A percentile compares a stretch with the other conserved stretches of the same genome.
Conservation (phyloP, 2,329 filamentous ascomycete genomes). For the Fusarium tuaranense region DNA sequence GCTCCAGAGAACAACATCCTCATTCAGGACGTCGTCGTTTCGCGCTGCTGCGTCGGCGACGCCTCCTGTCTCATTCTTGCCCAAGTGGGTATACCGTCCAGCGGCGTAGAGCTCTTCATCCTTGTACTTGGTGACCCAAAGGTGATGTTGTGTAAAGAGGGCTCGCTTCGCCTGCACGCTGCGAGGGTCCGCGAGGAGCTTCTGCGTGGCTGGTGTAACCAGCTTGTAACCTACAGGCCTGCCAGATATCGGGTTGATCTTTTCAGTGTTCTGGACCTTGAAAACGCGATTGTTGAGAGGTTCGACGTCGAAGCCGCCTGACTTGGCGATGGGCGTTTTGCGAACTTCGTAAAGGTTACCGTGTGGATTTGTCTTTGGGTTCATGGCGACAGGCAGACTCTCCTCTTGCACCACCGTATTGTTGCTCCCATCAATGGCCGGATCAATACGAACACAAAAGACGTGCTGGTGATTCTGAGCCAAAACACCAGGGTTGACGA, state of each 20-base stretch:
- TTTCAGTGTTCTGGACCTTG: conserved; percentile 61
- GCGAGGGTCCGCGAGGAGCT: conserved; percentile 54
- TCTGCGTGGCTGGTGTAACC: conserved; percentile 52
- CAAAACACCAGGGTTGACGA: conserved; percentile 73
- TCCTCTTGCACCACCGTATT: conserved; percentile 65
- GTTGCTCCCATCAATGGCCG: conserved; percentile 69
- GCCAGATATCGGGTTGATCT: conserved; percentile 57
- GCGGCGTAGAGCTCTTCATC: conserved; percentile 60
- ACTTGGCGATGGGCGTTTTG: conserved; percentile 59
- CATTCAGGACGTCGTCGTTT: conserved; percentile 61
- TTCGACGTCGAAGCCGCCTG: conserved; percentile 60
- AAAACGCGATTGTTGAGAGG: conserved; percentile 61
- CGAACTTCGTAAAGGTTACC: conserved; percentile 58
- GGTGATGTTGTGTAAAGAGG: conserved; percentile 56
- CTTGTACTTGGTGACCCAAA: conserved; percentile 61
- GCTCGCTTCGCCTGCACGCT: conserved; percentile 56
- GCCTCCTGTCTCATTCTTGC: conserved; percentile 46
- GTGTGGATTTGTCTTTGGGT: conserved; percentile 58
- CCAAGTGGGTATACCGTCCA: conserved; percentile 58
- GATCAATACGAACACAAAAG: conserved; percentile 74
- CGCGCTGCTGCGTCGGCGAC: conserved; percentile 54
- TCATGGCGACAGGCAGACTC: conserved; percentile 57
- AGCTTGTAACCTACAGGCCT: conserved; percentile 63
- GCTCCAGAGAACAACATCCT: conserved; percentile 68
- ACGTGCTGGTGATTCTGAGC: conserved; percentile 80